Evolutionary conservation across 2,329 filamentous ascomycete species (phyloP).

Genomic region (Nectriaceae sp.): DNA sequence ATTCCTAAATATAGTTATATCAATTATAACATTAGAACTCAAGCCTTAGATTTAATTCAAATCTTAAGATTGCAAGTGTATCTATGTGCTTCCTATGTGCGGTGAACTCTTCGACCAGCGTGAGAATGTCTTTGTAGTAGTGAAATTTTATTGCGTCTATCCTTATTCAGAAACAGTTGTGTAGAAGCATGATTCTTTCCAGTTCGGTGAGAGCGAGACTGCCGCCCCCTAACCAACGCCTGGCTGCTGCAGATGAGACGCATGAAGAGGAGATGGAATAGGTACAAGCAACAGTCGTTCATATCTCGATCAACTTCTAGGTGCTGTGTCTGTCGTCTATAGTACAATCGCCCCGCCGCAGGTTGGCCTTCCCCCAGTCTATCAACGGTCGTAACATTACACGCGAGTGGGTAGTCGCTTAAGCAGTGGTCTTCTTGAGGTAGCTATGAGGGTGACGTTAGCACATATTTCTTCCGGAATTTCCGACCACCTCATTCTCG

Average conservation of each 20-base stretch:
- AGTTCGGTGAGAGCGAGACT: neutral
- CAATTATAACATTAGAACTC: too few species aligned
- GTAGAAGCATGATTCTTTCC: neutral
- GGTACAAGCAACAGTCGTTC: slow-evolving; percentile 31
- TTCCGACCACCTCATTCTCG: too few species aligned
- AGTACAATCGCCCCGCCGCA: slow-evolving; percentile 38
- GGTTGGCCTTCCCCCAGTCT: slow-evolving; percentile 32
- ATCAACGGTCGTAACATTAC: slow-evolving; percentile 39
- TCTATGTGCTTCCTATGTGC: too few species aligned
- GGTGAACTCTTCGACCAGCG: too few species aligned
- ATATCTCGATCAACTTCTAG: slow-evolving; percentile 30
- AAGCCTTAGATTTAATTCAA: too few species aligned
- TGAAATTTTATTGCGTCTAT: neutral
- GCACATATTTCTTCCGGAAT: slow-evolving; percentile 9
- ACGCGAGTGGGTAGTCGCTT: slow-evolving; percentile 44
- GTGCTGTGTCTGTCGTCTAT: slow-evolving; percentile 37
- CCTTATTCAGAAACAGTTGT: neutral
- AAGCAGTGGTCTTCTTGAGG: slow-evolving; percentile 71
- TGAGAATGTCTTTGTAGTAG: neutral
- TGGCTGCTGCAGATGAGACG: slow-evolving; percentile 17
- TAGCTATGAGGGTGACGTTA: slow-evolving; percentile 47
- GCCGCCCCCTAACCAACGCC: slow-evolving; percentile 17
- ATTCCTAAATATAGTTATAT: too few species aligned
- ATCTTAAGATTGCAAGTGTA: too few species aligned
- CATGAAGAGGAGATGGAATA: slow-evolving; percentile 39